These are phyloP conservation scores for Gigaspora rosea DNA, from an alignment of 192 early-diverging fungal genomes.

Conservation along the genomic window DNA sequence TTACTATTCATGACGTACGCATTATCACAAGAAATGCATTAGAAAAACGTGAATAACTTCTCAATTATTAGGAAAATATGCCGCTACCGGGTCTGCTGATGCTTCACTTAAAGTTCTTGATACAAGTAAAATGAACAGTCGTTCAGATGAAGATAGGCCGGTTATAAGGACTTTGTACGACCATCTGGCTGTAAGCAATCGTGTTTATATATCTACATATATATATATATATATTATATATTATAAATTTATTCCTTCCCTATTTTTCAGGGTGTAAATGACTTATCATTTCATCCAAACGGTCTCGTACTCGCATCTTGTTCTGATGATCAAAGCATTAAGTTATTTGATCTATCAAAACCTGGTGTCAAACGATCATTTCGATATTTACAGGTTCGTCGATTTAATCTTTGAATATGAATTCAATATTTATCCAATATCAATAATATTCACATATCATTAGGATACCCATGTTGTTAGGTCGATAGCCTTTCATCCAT, in stretches of 20 bases:
- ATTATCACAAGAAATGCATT: too few species aligned
- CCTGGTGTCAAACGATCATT: slow-evolving; percentile 81
- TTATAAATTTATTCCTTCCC: not conserved
- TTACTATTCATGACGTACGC: not conserved
- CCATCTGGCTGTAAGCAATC: slow-evolving; percentile 59
- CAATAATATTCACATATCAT: not conserved
- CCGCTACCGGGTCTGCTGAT: slow-evolving; percentile 89
- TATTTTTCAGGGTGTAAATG: slow-evolving; percentile 64
- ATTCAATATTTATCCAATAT: slow-evolving; percentile 7
- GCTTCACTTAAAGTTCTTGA: slow-evolving; percentile 90
- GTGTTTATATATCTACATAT: too few species aligned
- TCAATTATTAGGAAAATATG: slow-evolving; percentile 59
- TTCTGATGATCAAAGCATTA: slow-evolving; percentile 81
- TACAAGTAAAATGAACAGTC: slow-evolving; percentile 74
- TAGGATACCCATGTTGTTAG: slow-evolving; percentile 76
- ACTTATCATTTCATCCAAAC: slow-evolving; percentile 90
- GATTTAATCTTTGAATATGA: not conserved
- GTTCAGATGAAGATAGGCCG: slow-evolving; percentile 75
- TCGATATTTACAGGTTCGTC: slow-evolving; percentile 68
- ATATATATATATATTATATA: not conserved
- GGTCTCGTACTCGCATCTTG: slow-evolving; percentile 87
- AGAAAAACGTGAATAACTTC: not conserved
- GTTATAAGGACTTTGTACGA: slow-evolving; percentile 92
- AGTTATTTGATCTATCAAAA: slow-evolving; percentile 87
- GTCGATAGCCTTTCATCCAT: slow-evolving; percentile 90